These are phyloP conservation scores for Pascua sp. DNA, from an alignment of 1,284 basidiomycete species.

Conservation along the genomic window DNA sequence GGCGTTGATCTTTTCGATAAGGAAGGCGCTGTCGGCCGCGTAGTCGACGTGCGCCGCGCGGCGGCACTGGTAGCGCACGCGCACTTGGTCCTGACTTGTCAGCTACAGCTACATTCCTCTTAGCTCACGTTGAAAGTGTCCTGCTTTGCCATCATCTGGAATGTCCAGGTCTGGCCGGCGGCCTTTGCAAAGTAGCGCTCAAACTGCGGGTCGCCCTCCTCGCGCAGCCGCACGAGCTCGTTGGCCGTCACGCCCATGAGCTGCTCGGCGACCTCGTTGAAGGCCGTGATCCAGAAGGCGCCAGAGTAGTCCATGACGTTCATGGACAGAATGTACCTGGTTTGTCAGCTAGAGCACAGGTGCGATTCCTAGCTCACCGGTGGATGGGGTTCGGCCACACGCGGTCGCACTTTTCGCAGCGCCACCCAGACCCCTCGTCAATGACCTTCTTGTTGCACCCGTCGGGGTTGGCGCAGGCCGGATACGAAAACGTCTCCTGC, in stretches of 20 bases:
- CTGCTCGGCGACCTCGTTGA: slow-evolving; percentile 83
- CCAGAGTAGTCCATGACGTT: slow-evolving; percentile 85
- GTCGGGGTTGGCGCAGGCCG: slow-evolving; percentile 72
- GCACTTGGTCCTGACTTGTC: slow-evolving; percentile 61
- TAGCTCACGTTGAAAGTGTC: slow-evolving; percentile 75
- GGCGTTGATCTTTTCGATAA: slow-evolving; percentile 56
- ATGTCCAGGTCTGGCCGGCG: slow-evolving; percentile 70
- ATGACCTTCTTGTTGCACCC: slow-evolving; percentile 90
- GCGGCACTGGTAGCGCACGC: slow-evolving; percentile 77
- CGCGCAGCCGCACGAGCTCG: slow-evolving; percentile 71
- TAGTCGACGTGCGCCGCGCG: slow-evolving; percentile 67
- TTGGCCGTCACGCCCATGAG: slow-evolving; percentile 78
- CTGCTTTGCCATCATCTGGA: slow-evolving; percentile 81
- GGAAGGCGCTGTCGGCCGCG: slow-evolving; percentile 62
- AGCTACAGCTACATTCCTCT: background rate
- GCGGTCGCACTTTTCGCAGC: slow-evolving; percentile 90
- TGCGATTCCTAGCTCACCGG: slow-evolving; percentile 56
- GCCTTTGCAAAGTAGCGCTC: slow-evolving; percentile 64
- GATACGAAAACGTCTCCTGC: slow-evolving; percentile 79
- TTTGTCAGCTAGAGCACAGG: background rate
- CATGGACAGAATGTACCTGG: slow-evolving; percentile 82
- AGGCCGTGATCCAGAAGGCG: slow-evolving; percentile 89
- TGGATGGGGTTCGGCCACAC: slow-evolving; percentile 71
- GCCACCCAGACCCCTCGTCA: slow-evolving; percentile 68
- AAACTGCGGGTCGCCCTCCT: slow-evolving; percentile 64